These are phyloP conservation scores for Globisporangium lucens DNA, from an alignment of 352 stramenopile genomes.

Conservation along the genomic window DNA sequence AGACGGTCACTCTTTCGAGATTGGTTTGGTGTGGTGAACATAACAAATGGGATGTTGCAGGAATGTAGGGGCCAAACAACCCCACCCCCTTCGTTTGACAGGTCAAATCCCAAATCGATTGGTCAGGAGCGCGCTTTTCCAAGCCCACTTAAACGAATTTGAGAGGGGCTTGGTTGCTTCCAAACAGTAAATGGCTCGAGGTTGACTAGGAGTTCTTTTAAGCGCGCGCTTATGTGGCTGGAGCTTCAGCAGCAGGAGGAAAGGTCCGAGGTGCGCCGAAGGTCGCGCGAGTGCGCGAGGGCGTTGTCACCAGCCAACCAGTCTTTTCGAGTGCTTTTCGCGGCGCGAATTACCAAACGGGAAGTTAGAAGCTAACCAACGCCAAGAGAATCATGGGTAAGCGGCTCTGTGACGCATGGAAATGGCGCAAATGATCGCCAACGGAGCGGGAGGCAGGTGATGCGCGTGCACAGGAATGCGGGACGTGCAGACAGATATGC, in stretches of 20 bases:
- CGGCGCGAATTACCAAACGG: slow-evolving; percentile 40
- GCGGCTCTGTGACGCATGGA: slow-evolving; percentile 10
- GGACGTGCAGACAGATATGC: slow-evolving; percentile 8
- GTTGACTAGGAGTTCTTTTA: not conserved
- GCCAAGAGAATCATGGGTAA: slow-evolving; percentile 67
- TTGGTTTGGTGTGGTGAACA: not conserved
- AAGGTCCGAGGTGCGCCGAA: slow-evolving; percentile 17
- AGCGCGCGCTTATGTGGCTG: not conserved
- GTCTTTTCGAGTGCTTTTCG: slow-evolving; percentile 33
- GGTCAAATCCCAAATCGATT: slow-evolving; percentile 22
- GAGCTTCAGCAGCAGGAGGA: slow-evolving; percentile 2
- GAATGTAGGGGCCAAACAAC: not conserved
- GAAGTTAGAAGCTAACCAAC: slow-evolving; percentile 70
- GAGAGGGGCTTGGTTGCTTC: slow-evolving; percentile 1
- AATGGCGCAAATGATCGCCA: not conserved
- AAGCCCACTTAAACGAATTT: slow-evolving; percentile 24
- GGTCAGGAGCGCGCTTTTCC: slow-evolving; percentile 22
- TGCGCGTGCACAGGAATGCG: not conserved
- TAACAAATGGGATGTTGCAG: not conserved
- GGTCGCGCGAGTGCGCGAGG: slow-evolving; percentile 21
- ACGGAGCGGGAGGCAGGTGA: not conserved
- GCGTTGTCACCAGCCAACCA: slow-evolving; percentile 48
- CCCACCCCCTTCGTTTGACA: not conserved
- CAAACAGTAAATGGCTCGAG: not conserved
- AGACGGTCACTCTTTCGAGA: not conserved